Evolutionary conservation across 495 filamentous ascomycete species (phyloP).

Genomic region (Xylaria nigripes): DNA sequence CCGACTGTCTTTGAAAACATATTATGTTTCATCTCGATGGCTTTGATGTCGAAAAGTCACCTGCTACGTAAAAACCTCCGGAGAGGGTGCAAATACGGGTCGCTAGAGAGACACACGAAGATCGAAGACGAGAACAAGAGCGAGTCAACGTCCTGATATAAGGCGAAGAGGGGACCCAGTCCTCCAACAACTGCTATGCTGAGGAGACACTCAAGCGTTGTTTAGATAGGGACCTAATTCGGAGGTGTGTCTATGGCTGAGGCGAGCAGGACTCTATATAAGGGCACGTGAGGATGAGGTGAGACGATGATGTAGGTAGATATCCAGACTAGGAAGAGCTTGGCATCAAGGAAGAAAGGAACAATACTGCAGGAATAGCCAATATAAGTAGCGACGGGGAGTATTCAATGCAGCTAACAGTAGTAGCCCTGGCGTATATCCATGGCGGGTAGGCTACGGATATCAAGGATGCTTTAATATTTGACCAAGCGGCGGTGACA

Average conservation of each 20-base stretch:
- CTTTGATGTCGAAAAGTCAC: not conserved
- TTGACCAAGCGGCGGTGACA: constrained; percentile 28
- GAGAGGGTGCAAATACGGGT: not conserved
- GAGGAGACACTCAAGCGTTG: not conserved
- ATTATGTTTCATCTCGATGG: constrained; percentile 19
- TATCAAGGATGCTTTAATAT: constrained; percentile 31
- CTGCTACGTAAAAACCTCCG: constrained; percentile 16
- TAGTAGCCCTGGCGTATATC: constrained; percentile 9
- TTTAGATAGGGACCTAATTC: not conserved
- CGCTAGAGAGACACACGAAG: not conserved
- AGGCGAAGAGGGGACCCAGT: not conserved
- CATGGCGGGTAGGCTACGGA: constrained; percentile 28
- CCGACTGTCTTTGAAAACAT: constrained; percentile 14
- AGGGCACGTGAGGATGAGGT: constrained; percentile 17
- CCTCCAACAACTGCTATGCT: not conserved
- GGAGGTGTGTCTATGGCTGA: not conserved
- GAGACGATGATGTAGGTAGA: constrained; percentile 7
- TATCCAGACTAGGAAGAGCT: not conserved
- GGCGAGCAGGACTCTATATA: constrained; percentile 6
- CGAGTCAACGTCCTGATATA: not conserved
- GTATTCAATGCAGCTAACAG: constrained; percentile 13
- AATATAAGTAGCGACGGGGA: not conserved
- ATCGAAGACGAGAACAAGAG: not conserved
- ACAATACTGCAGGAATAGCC: not conserved
- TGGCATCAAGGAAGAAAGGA: constrained; percentile 16